Evolutionary conservation across 2,329 filamentous ascomycete genomes (phyloP).

Genomic region (Colletotrichum truncatum): DNA sequence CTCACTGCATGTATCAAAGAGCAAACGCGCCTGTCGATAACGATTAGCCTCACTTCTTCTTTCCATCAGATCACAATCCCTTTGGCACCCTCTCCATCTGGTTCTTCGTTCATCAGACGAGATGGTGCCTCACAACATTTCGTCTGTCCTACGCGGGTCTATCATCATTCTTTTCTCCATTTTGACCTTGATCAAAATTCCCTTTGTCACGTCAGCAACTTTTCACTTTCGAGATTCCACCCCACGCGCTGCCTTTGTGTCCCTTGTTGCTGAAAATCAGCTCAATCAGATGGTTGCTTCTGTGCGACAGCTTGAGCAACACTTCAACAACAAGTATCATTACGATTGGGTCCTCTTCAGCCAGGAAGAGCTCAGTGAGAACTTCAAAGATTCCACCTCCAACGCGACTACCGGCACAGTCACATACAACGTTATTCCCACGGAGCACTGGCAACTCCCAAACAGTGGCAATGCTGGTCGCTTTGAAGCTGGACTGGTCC

Average conservation of each 20-base stretch:
- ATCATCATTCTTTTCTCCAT: neutral
- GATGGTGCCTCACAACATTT: neutral
- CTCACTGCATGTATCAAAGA: neutral
- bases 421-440: slow-evolving; percentile 76
- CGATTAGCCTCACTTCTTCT: neutral
- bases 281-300: slow-evolving; percentile 72
- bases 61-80: neutral
- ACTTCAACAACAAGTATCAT: slow-evolving; percentile 82
- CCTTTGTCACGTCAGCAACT: neutral
- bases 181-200: neutral
- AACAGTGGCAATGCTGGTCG: slow-evolving; percentile 75
- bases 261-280: slow-evolving; percentile 78
- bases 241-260: slow-evolving; percentile 61
- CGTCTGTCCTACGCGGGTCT: neutral
- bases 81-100: neutral
- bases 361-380: slow-evolving; percentile 78
- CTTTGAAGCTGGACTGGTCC: slow-evolving; percentile 71
- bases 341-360: slow-evolving; percentile 94
- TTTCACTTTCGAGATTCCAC: slow-evolving; percentile 1
- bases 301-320: slow-evolving; percentile 67
- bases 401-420: slow-evolving; percentile 77
- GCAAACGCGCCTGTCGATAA: neutral
- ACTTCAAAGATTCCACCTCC: slow-evolving; percentile 76
- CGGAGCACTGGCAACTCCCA: slow-evolving; percentile 80
- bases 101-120: neutral